Base-by-base conservation (phyloP, 2,329 filamentous ascomycete species). In the Diaporthe amygdali region DNA sequence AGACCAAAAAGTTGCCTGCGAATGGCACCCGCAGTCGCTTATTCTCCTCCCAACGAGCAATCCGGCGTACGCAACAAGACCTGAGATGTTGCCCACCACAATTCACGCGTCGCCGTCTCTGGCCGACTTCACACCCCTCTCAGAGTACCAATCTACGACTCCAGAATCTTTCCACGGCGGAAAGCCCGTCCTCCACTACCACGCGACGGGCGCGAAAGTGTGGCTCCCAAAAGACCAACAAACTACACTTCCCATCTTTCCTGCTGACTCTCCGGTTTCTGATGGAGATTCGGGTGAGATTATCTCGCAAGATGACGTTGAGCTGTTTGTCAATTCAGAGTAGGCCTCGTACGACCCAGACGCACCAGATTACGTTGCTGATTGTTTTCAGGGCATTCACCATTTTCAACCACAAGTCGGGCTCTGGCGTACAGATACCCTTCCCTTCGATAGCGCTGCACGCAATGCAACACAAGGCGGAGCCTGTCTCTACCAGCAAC, bases 401-500 rank as follows among this genome's bases (percentile, higher is more conserved):
- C 17, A 80, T 95, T 72, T 95, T 90, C 83, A 92, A 91, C 74
- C 80, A 83, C 15, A 79, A 86, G 4, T 86, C 85, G 15, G 83
- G 85, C 44, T 86, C 83, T 22, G 93, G 93, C 73, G 82, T 94
- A 54, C 86, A 89, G 49, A 92, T 95, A 74, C 90, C 92, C 0
- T 96, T 95, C 80, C 92, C 91, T 3, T 84, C 89, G 72, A 93
- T 96, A 78, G 91, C 91, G 27, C 90, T 95, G 20, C 93, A 95
- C 79, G 93, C 92, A 0, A 89, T 93, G 76, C 92, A 94, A 81
- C 88, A 90, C 69, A 80, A 82, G 54, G 78, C 82, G 34, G 81
- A 83, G 25, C 69, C 66, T 14, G 32, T 49, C 22, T 41, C 71
- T 10, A 22, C 54, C 20, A 32, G 32, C 20, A 64, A 56, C 20